phyloP scores from a whole-genome alignment of 208 protist genomes.

The Trypanosomatidae sp. region DNA sequence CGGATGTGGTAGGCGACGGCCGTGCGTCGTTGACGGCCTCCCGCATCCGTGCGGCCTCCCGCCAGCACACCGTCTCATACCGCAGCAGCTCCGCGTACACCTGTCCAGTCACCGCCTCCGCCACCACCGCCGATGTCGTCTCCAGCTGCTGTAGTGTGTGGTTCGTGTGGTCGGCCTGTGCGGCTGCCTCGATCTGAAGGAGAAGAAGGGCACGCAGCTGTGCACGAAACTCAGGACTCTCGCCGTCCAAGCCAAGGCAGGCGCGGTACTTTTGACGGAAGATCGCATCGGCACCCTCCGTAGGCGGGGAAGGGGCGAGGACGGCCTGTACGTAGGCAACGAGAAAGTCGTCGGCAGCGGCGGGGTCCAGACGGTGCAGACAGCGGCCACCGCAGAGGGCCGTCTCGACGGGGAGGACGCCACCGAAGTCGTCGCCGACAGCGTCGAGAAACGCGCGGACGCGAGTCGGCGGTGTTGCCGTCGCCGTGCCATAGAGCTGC shows the following conservation, averaged over 20 bases:
- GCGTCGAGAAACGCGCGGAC: constrained; percentile 36
- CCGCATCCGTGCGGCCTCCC: constrained; percentile 1
- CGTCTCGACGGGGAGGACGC: constrained; percentile 29
- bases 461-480: constrained; percentile 24
- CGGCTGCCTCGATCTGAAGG: constrained; percentile 22
- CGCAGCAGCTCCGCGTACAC: not conserved
- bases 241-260: too few species aligned
- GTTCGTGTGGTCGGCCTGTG: not conserved
- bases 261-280: too few species aligned
- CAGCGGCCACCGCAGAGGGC: constrained; percentile 28
- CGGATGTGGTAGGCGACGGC: not conserved
- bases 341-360: constrained; percentile 20
- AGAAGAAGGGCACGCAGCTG: constrained; percentile 15
- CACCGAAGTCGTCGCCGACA: constrained; percentile 30
- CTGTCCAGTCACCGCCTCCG: too few species aligned
- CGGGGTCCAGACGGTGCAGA: constrained; percentile 22
- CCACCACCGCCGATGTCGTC: not conserved
- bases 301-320: too few species aligned
- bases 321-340: not conserved
- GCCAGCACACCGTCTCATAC: constrained; percentile 6
- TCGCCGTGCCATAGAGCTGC: constrained; percentile 44
- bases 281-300: too few species aligned
- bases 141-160: constrained; percentile 2
- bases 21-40: not conserved
- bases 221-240: too few species aligned